Conservation (phyloP, 768 basidiomycete species). For the Podaxis sp. region DNA sequence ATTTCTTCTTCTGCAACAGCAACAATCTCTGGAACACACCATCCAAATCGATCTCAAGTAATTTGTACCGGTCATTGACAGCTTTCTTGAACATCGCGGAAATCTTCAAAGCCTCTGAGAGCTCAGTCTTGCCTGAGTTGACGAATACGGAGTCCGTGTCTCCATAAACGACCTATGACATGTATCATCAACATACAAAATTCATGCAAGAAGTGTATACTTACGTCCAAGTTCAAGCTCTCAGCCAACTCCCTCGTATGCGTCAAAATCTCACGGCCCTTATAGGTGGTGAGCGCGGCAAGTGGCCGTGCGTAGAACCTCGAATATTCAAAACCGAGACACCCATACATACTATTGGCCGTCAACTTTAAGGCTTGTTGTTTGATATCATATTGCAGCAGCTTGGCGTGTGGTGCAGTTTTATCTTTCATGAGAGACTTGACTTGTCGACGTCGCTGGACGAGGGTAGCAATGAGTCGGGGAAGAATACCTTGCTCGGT, state of each 20-base stretch:
- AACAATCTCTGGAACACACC: constrained; percentile 89
- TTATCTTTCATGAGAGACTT: constrained; percentile 95
- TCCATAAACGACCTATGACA: constrained; percentile 89
- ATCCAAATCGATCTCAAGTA: constrained; percentile 96
- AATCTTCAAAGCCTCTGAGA: constrained; percentile 86
- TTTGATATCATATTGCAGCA: constrained; percentile 95
- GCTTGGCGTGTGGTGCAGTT: constrained; percentile 61
- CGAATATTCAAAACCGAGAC: constrained; percentile 96
- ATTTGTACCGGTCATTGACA: constrained; percentile 92
- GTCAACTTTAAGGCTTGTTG: constrained; percentile 97
- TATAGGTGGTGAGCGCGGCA: constrained; percentile 96
- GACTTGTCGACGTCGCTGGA: constrained; percentile 83
- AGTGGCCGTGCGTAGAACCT: constrained; percentile 94
- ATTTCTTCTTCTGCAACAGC: constrained; percentile 98
- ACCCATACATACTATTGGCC: constrained; percentile 99
- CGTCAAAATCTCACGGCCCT: constrained; percentile 95
- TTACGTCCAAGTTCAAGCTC: constrained; percentile 80
- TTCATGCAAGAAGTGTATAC: constrained; percentile 19
- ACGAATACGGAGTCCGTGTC: constrained; percentile 99
- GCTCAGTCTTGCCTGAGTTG: constrained; percentile 89
- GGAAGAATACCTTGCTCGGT: constrained; percentile 88
- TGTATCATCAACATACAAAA: background rate
- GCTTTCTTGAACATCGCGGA: constrained; percentile 91
- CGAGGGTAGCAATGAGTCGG: constrained; percentile 94
- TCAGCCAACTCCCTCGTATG: constrained; percentile 92